Evolutionary conservation across 495 filamentous ascomycete genomes (phyloP).

Genomic region (Lophiostoma macrostomum): DNA sequence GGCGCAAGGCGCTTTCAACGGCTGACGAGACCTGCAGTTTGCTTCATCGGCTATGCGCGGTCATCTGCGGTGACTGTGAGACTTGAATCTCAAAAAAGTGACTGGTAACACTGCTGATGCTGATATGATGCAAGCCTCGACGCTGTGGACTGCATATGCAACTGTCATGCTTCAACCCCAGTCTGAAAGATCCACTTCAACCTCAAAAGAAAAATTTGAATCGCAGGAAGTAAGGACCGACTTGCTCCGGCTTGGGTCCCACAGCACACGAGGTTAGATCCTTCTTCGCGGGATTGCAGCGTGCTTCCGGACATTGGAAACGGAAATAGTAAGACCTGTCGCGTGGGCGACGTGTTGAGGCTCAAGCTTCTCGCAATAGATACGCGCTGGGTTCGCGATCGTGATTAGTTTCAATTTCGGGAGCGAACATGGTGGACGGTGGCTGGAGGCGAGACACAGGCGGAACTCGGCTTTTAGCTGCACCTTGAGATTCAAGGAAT

Average conservation of each 20-base stretch:
- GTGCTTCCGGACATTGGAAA: background rate
- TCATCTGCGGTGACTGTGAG: background rate
- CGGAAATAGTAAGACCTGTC: constrained; percentile 11
- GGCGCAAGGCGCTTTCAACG: background rate
- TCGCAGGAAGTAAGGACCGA: constrained; percentile 3
- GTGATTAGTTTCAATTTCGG: constrained; percentile 14
- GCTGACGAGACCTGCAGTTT: background rate
- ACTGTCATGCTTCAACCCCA: background rate
- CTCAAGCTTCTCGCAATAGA: constrained; percentile 21
- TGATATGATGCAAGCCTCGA: too few relatives aligned
- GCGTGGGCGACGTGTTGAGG: constrained; percentile 24
- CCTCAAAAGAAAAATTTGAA: constrained; percentile 3
- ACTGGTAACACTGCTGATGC: too few relatives aligned
- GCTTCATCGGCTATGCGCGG: constrained; percentile 8
- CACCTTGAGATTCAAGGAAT: constrained; percentile 18
- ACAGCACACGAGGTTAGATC: constrained; percentile 15
- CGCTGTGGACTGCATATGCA: constrained; percentile 8
- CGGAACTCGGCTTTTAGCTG: constrained; percentile 24
- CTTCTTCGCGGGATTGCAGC: constrained; percentile 6
- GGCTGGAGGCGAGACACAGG: constrained; percentile 5
- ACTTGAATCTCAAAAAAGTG: too few relatives aligned
- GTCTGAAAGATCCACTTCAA: background rate
- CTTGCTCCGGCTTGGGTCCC: background rate
- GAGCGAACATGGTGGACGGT: background rate
- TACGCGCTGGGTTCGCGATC: constrained; percentile 15